Percentiles rank a stretch among this genome's conserved stretches.
Evolutionary conservation across 352 stramenopile genomes (phyloP).

Genomic region (Pythium coloratum): DNA sequence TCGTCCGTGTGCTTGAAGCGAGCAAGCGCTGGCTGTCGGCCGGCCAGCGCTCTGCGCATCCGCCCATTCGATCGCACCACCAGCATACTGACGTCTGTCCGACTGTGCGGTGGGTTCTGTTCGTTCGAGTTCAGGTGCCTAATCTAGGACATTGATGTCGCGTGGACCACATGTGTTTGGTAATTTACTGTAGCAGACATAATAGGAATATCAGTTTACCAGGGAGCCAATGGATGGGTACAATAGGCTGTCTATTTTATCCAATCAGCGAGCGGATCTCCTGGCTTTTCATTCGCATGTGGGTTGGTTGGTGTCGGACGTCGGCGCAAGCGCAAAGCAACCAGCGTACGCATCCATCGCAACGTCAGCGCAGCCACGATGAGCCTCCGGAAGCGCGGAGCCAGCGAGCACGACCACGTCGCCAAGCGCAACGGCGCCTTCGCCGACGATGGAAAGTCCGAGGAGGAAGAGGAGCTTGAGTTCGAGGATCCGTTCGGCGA

Average conservation of each 20-base stretch:
- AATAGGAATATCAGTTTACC: slow-evolving; percentile 11
- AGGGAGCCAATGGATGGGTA: slow-evolving; percentile 29
- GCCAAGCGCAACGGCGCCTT: slow-evolving; percentile 58
- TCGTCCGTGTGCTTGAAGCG: slow-evolving; percentile 33
- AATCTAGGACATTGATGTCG: slow-evolving; percentile 10
- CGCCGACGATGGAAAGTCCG: slow-evolving; percentile 26
- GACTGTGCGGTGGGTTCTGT: slow-evolving; percentile 1
- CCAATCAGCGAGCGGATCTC: slow-evolving; percentile 30
- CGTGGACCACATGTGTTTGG: slow-evolving; percentile 20
- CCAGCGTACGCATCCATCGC: slow-evolving; percentile 2
- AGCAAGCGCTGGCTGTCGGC: slow-evolving; percentile 9
- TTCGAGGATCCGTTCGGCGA: slow-evolving; percentile 90
- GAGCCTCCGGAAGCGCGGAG: slow-evolving; percentile 76
- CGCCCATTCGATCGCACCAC: slow-evolving; percentile 27
- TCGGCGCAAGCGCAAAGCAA: slow-evolving; percentile 10
- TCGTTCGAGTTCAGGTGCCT: slow-evolving; percentile 17
- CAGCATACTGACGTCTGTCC: slow-evolving; percentile 26
- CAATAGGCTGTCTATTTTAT: slow-evolving; percentile 27
- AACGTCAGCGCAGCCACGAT: slow-evolving; percentile 31
- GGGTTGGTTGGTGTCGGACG: slow-evolving; percentile 30
- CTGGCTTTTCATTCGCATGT: slow-evolving; percentile 25
- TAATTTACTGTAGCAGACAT: slow-evolving; percentile 26
- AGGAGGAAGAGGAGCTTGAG: slow-evolving; percentile 70
- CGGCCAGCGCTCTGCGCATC: background rate
- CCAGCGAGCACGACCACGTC: slow-evolving; percentile 37